Conservation (phyloP, 305 asterid species). For the Fraxinus platypoda region DNA sequence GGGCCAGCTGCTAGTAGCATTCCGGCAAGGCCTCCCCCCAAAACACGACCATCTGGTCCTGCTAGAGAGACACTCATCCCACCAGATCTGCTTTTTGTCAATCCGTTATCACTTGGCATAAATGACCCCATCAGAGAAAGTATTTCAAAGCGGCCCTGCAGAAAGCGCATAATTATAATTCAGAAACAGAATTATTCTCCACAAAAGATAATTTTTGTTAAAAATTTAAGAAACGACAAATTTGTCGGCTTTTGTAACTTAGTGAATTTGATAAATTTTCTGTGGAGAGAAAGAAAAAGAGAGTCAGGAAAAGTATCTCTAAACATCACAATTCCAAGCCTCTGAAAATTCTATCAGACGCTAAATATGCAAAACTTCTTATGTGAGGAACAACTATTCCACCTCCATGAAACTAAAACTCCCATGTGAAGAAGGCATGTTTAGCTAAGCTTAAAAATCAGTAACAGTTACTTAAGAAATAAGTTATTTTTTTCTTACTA, state of each 20-base stretch:
- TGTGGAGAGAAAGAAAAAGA: background rate
- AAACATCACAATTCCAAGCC: background rate
- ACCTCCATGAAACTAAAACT: background rate
- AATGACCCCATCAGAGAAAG: slow-evolving; percentile 81
- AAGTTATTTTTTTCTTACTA: background rate
- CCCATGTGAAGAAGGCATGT: background rate
- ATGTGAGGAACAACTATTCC: background rate
- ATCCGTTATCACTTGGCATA: slow-evolving; percentile 75
- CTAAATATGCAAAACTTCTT: background rate
- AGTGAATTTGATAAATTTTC: background rate
- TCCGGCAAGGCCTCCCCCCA: slow-evolving; percentile 97
- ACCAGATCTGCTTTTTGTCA: slow-evolving; percentile 81
- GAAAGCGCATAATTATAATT: slow-evolving; percentile 6
- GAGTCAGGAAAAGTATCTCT: background rate
- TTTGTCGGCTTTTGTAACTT: background rate
- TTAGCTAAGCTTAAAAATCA: background rate
- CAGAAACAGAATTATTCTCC: background rate
- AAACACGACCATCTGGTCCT: slow-evolving; percentile 90
- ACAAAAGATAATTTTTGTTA: background rate
- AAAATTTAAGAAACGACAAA: background rate
- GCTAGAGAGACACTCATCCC: slow-evolving; percentile 90
- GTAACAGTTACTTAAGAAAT: background rate
- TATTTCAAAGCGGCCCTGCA: slow-evolving; percentile 85
- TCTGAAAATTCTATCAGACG: background rate
- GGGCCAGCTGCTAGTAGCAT: slow-evolving; percentile 84